Conservation (phyloP, 257 asterid genomes). For the Knoxia roxburghii region DNA sequence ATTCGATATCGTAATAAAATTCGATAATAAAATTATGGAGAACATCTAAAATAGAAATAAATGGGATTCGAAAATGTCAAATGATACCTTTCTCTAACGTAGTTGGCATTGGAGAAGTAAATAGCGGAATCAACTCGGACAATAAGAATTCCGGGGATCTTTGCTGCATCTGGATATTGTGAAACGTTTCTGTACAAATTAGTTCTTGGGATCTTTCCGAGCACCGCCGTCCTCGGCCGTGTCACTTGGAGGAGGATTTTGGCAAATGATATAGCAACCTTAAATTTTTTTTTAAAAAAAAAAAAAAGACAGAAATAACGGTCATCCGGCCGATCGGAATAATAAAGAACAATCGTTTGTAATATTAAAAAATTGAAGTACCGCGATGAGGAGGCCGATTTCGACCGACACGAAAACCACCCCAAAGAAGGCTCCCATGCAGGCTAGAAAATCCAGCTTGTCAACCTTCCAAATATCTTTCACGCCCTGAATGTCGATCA, state of each 20-base stretch:
- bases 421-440: conserved; percentile 94
- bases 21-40: too few species aligned
- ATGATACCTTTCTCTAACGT: conserved; percentile 66
- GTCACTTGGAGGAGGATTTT: conserved; percentile 89
- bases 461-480: conserved; percentile 80
- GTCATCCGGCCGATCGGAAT: too few species aligned
- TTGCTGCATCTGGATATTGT: conserved; percentile 85
- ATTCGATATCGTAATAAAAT: too few species aligned
- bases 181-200: conserved; percentile 71
- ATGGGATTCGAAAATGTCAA: too few species aligned
- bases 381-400: conserved; percentile 83
- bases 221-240: conserved; percentile 82
- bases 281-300: not conserved
- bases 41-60: too few species aligned
- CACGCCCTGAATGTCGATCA: conserved; percentile 69
- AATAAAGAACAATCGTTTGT: too few species aligned
- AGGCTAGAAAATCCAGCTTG: conserved; percentile 80
- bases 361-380: not conserved
- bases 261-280: conserved; percentile 83
- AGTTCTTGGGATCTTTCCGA: conserved; percentile 76
- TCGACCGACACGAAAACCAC: conserved; percentile 79
- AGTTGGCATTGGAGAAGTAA: conserved; percentile 88
- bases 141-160: conserved; percentile 65
- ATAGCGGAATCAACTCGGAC: conserved; percentile 88
- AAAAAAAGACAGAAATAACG: too few species aligned